A percentile compares a stretch with the other conserved stretches of the same genome.
Evolutionary conservation across 805 yeast species (phyloP).

Genomic region (Kuraishia capsulata): DNA sequence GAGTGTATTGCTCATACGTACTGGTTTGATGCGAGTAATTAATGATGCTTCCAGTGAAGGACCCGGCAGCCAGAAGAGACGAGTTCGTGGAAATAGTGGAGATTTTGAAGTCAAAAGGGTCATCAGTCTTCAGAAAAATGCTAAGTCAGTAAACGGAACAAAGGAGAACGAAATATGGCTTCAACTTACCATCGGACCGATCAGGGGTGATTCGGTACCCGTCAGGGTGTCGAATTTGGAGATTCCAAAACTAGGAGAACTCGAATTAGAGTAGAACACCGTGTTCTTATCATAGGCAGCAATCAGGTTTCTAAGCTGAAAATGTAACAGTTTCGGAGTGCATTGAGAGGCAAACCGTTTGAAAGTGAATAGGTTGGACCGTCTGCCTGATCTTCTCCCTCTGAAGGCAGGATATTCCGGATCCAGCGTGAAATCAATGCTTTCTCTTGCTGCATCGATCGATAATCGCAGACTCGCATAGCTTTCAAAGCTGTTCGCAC

Average conservation of each 20-base stretch:
- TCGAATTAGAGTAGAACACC: conserved; percentile 14
- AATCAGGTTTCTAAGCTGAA: conserved; percentile 46
- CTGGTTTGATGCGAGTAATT: conserved; percentile 24
- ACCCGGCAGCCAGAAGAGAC: conserved; percentile 38
- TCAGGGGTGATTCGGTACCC: conserved; percentile 11
- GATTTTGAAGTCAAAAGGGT: conserved; percentile 24
- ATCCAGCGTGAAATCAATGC: conserved; percentile 24
- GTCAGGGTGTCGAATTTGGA: conserved; percentile 11
- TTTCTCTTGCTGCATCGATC: conserved; percentile 9
- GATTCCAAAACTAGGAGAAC: conserved; percentile 20
- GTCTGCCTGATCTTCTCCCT: not conserved
- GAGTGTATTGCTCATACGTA: conserved; percentile 22
- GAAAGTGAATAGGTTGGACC: conserved; percentile 26
- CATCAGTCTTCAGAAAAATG: conserved; percentile 12
- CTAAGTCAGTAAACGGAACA: too few relatives aligned
- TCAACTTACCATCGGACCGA: conserved; percentile 21
- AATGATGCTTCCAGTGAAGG: conserved; percentile 42
- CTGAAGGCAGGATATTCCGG: conserved; percentile 13
- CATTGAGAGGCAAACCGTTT: conserved; percentile 31
- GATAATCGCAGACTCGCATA: conserved; percentile 17
- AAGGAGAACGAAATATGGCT: too few relatives aligned
- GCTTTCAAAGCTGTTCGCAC: conserved; percentile 14
- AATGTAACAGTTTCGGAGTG: conserved; percentile 43
- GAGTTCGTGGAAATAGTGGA: conserved; percentile 38
- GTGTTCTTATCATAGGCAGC: conserved; percentile 23